These are phyloP conservation scores for Leptographium radiaticola DNA, from an alignment of 2,329 filamentous ascomycete genomes.

Conservation along the genomic window DNA sequence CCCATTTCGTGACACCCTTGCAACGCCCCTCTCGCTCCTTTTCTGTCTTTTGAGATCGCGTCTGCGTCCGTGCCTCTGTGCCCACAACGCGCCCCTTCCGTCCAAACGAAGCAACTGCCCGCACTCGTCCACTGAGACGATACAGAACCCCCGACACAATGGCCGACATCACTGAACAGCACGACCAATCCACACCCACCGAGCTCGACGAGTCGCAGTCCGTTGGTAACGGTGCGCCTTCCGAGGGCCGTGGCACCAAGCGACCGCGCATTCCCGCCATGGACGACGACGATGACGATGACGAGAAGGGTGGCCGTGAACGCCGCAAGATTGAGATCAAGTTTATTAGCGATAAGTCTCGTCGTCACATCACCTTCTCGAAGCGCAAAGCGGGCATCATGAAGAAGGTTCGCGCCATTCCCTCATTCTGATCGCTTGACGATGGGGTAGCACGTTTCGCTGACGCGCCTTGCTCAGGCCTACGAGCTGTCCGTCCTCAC, in stretches of 20 bases:
- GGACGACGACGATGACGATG: conserved; percentile 94
- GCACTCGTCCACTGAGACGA: background rate
- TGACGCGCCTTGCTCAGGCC: conserved; percentile 34
- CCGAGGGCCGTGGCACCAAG: conserved; percentile 75
- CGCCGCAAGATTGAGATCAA: conserved; percentile 99
- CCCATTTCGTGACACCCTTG: conserved; percentile 31
- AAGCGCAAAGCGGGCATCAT: conserved; percentile 99
- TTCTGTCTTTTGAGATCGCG: background rate
- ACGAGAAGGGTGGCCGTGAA: conserved; percentile 95
- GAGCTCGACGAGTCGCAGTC: conserved; percentile 61
- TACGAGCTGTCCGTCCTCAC: conserved; percentile 97
- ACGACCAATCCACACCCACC: conserved; percentile 62
- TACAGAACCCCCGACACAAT: conserved; percentile 26
- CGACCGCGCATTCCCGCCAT: conserved; percentile 68
- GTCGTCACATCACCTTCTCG: conserved; percentile 97
- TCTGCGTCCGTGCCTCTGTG: background rate
- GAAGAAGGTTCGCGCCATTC: conserved; percentile 73
- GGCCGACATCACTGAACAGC: conserved; percentile 70
- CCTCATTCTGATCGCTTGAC: background rate
- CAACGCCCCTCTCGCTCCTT: background rate
- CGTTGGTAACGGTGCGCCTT: conserved; percentile 57
- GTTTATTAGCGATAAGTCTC: conserved; percentile 99
- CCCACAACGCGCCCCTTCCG: background rate
- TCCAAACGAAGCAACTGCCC: background rate
- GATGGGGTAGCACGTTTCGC: background rate